Percentiles rank a stretch among this genome's conserved stretches.
Evolutionary conservation across 345 rosid species (phyloP).

Genomic region (Eucalyptus caleyi): DNA sequence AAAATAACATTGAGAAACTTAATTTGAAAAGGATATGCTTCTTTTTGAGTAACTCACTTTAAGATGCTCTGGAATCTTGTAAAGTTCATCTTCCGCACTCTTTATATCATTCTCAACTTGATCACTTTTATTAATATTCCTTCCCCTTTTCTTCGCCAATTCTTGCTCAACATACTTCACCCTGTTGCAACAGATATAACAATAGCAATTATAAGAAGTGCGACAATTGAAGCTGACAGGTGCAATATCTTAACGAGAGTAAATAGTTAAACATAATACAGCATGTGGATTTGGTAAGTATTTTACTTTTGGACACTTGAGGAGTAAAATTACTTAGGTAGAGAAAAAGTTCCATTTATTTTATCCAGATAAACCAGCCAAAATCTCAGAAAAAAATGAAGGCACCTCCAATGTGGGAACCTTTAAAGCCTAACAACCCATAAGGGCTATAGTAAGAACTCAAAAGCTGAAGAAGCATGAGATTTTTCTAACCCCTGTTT

Average conservation of each 20-base stretch:
- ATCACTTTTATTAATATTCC: slow-evolving; percentile 23
- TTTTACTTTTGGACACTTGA: neutral
- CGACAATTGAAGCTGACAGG: neutral
- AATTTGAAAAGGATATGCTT: neutral
- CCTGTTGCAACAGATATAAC: slow-evolving; percentile 21
- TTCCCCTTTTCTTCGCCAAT: slow-evolving; percentile 81
- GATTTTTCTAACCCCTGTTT: neutral
- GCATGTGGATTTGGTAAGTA: neutral
- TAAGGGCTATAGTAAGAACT: neutral
- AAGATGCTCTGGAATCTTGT: slow-evolving; percentile 92
- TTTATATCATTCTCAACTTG: slow-evolving; percentile 65
- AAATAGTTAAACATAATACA: neutral
- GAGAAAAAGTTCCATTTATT: neutral
- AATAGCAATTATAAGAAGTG: neutral
- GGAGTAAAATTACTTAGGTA: neutral
- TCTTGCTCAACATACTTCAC: slow-evolving; percentile 83
- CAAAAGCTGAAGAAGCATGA: neutral
- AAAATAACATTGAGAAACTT: neutral
- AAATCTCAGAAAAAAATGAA: neutral
- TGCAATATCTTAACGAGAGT: neutral
- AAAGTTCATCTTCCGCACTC: slow-evolving; percentile 80
- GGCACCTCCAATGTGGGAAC: neutral
- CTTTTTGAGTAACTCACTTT: slow-evolving; percentile 26
- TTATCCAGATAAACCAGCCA: neutral
- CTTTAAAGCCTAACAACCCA: neutral